Evolutionary conservation across 495 filamentous ascomycete genomes (phyloP).

Genomic region (Platismatia glauca): DNA sequence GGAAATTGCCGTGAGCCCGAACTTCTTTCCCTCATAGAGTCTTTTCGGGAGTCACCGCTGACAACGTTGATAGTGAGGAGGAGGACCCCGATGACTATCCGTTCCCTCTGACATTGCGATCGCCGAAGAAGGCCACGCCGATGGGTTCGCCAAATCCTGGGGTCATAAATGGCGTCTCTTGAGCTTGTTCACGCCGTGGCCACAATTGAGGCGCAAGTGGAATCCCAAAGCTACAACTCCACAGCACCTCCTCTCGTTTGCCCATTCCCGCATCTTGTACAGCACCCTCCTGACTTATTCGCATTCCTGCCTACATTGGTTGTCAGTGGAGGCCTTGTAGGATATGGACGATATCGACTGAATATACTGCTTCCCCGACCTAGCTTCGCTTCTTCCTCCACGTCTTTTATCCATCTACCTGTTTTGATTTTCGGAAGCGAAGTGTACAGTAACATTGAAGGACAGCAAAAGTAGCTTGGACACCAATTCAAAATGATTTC

Average conservation of each 20-base stretch:
- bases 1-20: slow-evolving; percentile 86
- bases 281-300: background rate
- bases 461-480: background rate
- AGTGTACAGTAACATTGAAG: background rate
- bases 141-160: slow-evolving; percentile 18
- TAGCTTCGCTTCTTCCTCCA: background rate
- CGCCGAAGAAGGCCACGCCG: slow-evolving; percentile 32
- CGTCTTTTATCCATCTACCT: background rate
- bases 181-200: background rate
- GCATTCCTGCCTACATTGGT: background rate
- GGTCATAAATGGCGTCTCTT: slow-evolving; percentile 21
- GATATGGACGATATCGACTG: background rate
- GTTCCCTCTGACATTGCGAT: slow-evolving; percentile 75
- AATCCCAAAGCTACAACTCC: background rate
- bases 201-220: too few relatives aligned
- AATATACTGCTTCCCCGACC: background rate
- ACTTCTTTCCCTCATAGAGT: background rate
- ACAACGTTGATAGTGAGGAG: slow-evolving; percentile 61
- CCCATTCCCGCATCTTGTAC: background rate
- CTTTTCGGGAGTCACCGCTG: slow-evolving; percentile 10
- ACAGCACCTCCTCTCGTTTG: background rate
- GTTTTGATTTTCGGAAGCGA: background rate
- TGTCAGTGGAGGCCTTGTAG: background rate
- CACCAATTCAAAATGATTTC: background rate
- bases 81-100: slow-evolving; percentile 91